Percentiles rank a stretch among this genome's conserved stretches.
These are phyloP conservation scores for Diplocarpon mali DNA, from an alignment of 2,329 filamentous ascomycete genomes.

Conservation along the genomic window DNA sequence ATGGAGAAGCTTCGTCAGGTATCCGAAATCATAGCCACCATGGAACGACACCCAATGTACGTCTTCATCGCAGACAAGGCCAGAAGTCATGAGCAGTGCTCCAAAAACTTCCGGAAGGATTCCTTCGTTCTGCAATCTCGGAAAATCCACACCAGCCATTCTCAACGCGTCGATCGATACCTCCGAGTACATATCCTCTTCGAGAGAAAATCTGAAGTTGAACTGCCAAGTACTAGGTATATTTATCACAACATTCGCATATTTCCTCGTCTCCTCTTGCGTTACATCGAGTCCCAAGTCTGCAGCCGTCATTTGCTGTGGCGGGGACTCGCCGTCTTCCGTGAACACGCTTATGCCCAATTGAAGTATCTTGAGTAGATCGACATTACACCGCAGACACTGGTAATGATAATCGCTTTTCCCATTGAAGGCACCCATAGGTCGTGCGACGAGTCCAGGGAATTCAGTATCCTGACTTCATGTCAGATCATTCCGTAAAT, in stretches of 20 bases:
- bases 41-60: conserved; percentile 97
- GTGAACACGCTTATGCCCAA: conserved; percentile 92
- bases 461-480: conserved; percentile 80
- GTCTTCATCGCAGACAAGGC: conserved; percentile 75
- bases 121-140: conserved; percentile 70
- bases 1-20: conserved; percentile 86
- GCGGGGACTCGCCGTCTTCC: conserved; percentile 76
- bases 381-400: conserved; percentile 91
- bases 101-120: conserved; percentile 89
- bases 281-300: conserved; percentile 30
- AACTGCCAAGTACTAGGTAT: conserved; percentile 96
- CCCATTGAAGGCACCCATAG: conserved; percentile 86
- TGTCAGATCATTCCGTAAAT: conserved; percentile 16
- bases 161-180: conserved; percentile 86
- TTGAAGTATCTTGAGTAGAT: conserved; percentile 95
- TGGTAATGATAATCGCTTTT: conserved; percentile 99
- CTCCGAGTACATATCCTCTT: conserved; percentile 96
- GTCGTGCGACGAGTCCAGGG: conserved; percentile 89
- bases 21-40: conserved; percentile 96
- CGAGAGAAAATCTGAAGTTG: conserved; percentile 93
- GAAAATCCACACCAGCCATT: conserved; percentile 87
- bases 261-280: conserved; percentile 32
- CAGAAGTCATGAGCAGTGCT: conserved; percentile 80
- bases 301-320: conserved; percentile 45
- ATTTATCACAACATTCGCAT: conserved; percentile 35